phyloP scores from a whole-genome alignment of 2,329 filamentous ascomycete species.

The Amauroascus verrucosus region DNA sequence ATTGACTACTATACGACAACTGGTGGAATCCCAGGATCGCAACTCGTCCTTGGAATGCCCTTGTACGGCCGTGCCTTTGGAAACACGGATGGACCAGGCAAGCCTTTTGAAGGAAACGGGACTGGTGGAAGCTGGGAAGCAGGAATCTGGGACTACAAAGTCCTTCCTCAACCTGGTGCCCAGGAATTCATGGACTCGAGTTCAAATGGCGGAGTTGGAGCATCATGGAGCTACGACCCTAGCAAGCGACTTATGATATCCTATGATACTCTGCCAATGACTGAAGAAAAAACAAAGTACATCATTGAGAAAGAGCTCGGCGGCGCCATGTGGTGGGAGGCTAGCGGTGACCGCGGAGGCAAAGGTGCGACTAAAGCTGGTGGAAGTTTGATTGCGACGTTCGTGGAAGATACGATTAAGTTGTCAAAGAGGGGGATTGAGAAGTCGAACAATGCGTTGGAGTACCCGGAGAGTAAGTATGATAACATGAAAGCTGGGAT shows the following conservation, averaged over 20 bases:
- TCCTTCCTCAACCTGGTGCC: conserved; percentile 59
- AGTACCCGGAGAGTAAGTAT: conserved; percentile 34
- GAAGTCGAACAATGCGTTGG: conserved; percentile 27
- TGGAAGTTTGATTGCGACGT: conserved; percentile 57
- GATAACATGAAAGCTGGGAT: conserved; percentile 28
- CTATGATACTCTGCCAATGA: conserved; percentile 56
- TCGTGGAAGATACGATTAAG: conserved; percentile 26
- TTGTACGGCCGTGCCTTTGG: conserved; percentile 85
- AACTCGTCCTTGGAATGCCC: conserved; percentile 88
- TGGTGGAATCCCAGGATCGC: conserved; percentile 51
- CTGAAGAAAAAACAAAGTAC: conserved; percentile 59
- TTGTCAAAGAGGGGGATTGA: conserved; percentile 28
- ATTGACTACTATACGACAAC: conserved; percentile 58
- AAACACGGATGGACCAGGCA: conserved; percentile 65
- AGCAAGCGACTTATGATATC: conserved; percentile 57
- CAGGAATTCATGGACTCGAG: conserved; percentile 51
- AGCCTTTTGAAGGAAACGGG: conserved; percentile 62
- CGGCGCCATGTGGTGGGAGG: conserved; percentile 97
- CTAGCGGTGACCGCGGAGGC: conserved; percentile 62
- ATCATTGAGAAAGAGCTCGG: conserved; percentile 58
- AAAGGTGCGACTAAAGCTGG: conserved; percentile 27
- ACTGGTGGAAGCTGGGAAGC: conserved; percentile 68
- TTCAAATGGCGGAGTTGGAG: conserved; percentile 41
- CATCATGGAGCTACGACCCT: conserved; percentile 68
- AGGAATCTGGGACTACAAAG: conserved; percentile 83